phyloP scores from a whole-genome alignment of 2,329 filamentous ascomycete genomes.

The Calonectria hongkongensis region DNA sequence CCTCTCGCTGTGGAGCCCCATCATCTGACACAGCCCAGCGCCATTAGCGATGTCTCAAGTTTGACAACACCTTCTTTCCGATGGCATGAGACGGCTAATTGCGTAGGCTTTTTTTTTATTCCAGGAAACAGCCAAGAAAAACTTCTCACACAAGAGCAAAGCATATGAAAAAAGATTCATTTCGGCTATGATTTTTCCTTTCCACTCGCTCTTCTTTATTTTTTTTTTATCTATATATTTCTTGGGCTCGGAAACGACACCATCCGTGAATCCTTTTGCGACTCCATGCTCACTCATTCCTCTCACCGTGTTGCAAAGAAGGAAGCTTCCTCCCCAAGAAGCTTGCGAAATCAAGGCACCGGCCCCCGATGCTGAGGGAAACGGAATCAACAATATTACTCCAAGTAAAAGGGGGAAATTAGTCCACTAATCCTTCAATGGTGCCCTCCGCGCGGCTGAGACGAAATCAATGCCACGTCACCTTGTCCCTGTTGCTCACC shows the following conservation, averaged over 20 bases:
- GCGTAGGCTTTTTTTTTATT: background rate
- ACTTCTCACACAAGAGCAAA: background rate
- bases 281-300: background rate
- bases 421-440: background rate
- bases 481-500: background rate
- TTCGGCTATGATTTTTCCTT: no score
- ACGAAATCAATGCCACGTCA: constrained; percentile 6
- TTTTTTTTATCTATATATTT: no score
- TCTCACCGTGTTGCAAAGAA: background rate
- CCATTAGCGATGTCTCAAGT: constrained; percentile 3
- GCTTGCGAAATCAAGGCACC: background rate
- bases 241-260: no score
- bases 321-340: background rate
- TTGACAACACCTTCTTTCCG: background rate
- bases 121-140: background rate
- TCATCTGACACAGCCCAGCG: background rate
- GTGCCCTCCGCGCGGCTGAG: background rate
- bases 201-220: no score
- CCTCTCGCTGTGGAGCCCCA: background rate
- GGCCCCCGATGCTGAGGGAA: background rate
- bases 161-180: no score
- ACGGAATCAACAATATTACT: background rate
- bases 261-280: background rate
- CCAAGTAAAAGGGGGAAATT: background rate
- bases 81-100: background rate